These are phyloP conservation scores for Lyophyllum semitale DNA, from an alignment of 768 basidiomycete species.

Conservation along the genomic window DNA sequence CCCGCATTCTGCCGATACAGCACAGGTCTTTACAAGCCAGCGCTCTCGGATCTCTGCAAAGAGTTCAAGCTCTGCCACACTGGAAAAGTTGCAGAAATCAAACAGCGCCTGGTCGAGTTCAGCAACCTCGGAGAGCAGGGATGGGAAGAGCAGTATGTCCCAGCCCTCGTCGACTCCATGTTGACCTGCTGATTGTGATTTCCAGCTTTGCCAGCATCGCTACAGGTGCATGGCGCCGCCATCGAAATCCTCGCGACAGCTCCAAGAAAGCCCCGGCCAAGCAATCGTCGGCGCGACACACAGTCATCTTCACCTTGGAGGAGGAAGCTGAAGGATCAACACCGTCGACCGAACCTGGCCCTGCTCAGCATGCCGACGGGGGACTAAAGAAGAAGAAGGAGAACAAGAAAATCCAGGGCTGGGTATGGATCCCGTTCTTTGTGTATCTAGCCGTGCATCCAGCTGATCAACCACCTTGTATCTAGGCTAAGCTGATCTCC, in stretches of 20 bases:
- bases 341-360: background rate
- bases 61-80: background rate
- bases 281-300: background rate
- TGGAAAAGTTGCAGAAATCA: background rate
- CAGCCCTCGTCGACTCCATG: too few species aligned
- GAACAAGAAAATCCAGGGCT: background rate
- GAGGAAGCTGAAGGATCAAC: background rate
- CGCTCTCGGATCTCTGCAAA: background rate
- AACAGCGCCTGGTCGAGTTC: slow-evolving; percentile 4
- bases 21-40: too few species aligned
- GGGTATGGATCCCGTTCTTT: background rate
- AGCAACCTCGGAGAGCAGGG: background rate
- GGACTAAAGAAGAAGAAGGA: background rate
- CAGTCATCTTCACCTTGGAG: background rate
- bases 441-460: background rate
- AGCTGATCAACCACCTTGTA: background rate
- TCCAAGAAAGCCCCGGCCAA: background rate
- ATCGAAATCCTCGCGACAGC: slow-evolving; percentile 1
- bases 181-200: background rate
- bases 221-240: background rate
- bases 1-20: too few species aligned
- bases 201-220: too few species aligned
- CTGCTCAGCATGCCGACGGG: background rate
- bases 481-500: background rate
- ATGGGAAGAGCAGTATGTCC: slow-evolving; percentile 8